phyloP scores from a whole-genome alignment of 495 filamentous ascomycete genomes.

The Penicillium cosmopolitanum region DNA sequence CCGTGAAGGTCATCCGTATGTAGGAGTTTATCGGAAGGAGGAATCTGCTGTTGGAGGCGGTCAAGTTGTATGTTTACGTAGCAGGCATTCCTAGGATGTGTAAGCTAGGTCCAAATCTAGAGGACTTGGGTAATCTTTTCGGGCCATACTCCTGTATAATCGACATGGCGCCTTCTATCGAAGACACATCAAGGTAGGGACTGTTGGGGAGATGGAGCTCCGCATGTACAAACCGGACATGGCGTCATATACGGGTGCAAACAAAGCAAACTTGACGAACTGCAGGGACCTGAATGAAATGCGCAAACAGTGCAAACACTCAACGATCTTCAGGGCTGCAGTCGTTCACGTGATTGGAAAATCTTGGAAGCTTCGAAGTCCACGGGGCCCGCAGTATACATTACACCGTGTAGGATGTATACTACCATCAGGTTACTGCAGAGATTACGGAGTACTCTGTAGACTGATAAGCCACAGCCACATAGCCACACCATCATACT shows the following conservation, averaged over 20 bases:
- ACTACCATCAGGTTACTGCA: neutral
- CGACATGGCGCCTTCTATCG: constrained; percentile 23
- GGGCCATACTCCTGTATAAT: constrained; percentile 27
- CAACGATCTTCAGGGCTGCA: neutral
- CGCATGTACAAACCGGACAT: neutral
- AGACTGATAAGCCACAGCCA: neutral
- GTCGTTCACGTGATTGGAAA: neutral
- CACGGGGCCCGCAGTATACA: neutral
- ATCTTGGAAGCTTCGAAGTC: neutral
- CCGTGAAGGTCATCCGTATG: constrained; percentile 25
- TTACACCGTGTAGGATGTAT: constrained; percentile 4
- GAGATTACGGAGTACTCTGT: neutral
- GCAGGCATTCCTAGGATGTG: constrained; percentile 67
- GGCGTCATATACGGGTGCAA: constrained; percentile 22
- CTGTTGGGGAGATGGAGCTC: neutral
- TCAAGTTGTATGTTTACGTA: constrained; percentile 81
- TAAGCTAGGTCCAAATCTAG: constrained; percentile 3
- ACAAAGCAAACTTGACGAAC: constrained; percentile 20
- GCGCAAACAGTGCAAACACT: constrained; percentile 22
- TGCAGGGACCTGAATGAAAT: neutral
- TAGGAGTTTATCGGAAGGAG: constrained; percentile 21
- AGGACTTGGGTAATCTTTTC: neutral
- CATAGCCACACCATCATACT: too few species aligned
- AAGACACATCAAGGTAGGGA: neutral
- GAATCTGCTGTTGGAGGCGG: constrained; percentile 60